A percentile compares a stretch with the other conserved stretches of the same genome.
Evolutionary conservation across 2,329 filamentous ascomycete species (phyloP).

Genomic region (Orbilia ellipsospora): DNA sequence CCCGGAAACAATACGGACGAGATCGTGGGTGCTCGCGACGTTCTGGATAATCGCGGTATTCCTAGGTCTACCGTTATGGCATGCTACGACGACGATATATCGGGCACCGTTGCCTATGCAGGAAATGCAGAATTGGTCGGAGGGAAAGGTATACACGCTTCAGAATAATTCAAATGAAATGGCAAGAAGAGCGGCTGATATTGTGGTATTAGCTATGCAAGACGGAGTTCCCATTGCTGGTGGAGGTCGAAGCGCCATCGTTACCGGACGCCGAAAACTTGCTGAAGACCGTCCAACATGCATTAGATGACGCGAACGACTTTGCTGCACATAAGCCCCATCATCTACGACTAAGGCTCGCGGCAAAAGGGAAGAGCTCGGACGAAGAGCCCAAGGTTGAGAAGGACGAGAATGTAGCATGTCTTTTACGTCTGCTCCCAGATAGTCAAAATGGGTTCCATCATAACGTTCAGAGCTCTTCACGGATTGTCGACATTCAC

Average conservation of each 20-base stretch:
- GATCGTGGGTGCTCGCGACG: slow-evolving; percentile 80
- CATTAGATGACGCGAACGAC: slow-evolving; percentile 85
- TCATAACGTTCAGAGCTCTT: slow-evolving; percentile 73
- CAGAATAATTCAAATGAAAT: too few relatives aligned
- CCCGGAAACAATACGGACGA: slow-evolving; percentile 73
- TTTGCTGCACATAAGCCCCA: slow-evolving; percentile 75
- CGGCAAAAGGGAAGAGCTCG: slow-evolving; percentile 61
- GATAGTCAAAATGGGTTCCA: slow-evolving; percentile 64
- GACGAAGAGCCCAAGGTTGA: slow-evolving; percentile 54
- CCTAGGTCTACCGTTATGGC: slow-evolving; percentile 93
- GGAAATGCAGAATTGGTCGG: slow-evolving; percentile 90
- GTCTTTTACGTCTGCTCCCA: slow-evolving; percentile 77
- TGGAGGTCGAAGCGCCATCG: slow-evolving; percentile 77
- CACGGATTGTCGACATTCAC: slow-evolving; percentile 78
- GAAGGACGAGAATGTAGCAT: slow-evolving; percentile 68
- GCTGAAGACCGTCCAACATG: slow-evolving; percentile 82
- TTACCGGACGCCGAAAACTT: slow-evolving; percentile 71
- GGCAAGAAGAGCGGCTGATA: too few relatives aligned
- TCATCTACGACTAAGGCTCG: slow-evolving; percentile 77
- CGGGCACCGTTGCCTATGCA: slow-evolving; percentile 83
- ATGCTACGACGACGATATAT: slow-evolving; percentile 92
- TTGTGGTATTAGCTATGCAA: slow-evolving; percentile 75
- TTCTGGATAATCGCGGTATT: slow-evolving; percentile 90
- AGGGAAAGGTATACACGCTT: slow-evolving; percentile 75
- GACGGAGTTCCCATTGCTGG: slow-evolving; percentile 85